Evolutionary conservation across 306 rosid species (phyloP), one percentile per base, ranked within the genome.

Genomic region (Geum urbanum): DNA sequence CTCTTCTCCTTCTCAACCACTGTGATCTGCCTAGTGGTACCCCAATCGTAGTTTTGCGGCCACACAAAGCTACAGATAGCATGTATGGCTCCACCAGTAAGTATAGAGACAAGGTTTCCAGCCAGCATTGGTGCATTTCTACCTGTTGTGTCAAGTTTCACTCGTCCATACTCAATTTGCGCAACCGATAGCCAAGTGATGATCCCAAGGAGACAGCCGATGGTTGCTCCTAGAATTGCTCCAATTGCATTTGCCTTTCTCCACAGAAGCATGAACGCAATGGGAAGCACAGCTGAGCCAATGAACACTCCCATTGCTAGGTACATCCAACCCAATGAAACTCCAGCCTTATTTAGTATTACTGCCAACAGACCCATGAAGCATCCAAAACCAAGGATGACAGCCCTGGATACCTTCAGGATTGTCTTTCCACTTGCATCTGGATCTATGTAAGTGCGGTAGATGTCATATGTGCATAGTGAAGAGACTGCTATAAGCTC

Each of bases 41-140:
- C 85, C 98, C 98, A 92, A 49, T 90, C 96, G 77, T 92, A 92
- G 87, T 88, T 86, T 74, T 92, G 92, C 65, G 98, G 96, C 79
- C 90, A 76, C 74, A 83, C 8, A 66, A 85, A 63, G 79, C 98
- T 92, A 74, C 82, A 78, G 5, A 85, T 53, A 49, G 77, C 85
- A 70, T 92, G 98, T 61, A 90, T 71, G 32, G 57, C 78, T 63
- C 98, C 98, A 27, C 96, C 95, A 16, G 81, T 73, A 22, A 89
- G 81, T 76, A 86, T 77, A 7, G 98, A 89, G 47, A 92, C 95
- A 48, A 92, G 88, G 77, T 92, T 92, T 72, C 98, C 98, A 16
- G 87, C 91, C 43, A 92, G 96, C 98, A 92, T 92, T 24, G 98
- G 98, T 0, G 96, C 96, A 72, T 92, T 92, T 62, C 88, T 71